Evolutionary conservation across 768 basidiomycete genomes (phyloP), one percentile per base, ranked within the genome.

Genomic region (Clitopilus hobsonii): DNA sequence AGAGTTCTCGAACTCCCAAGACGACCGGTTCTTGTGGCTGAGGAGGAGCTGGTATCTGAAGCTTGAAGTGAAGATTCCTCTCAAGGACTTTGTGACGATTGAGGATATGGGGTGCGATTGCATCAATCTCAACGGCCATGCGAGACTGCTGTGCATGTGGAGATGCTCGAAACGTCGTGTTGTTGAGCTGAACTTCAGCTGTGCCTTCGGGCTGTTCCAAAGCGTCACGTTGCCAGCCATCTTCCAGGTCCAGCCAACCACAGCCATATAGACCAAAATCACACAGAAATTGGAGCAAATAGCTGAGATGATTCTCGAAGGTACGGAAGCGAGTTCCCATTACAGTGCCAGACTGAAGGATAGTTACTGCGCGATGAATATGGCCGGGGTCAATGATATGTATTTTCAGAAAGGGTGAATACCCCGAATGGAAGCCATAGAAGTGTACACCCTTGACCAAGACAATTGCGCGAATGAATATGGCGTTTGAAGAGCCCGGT

Each of bases 241-340:
- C 76, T 41, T 75, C 77, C 2, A 96, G 70, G 55, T 96, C 85
- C 45, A 98, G 75, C 82, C 87, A 91, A 1, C 91, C 94, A 68
- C 95, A 98, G 2, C 96, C 96, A 62, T 94, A 96, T 23, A 98
- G 77, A 55, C 92, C 93, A 65, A 91, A 94, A 71, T 99, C 96
- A 68, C 87, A 88, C 81, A 98, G 79, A 72, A 98, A 97, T 71
- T 98, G 95, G 29, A 98, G 77, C 23, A 84, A 71, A 68, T 84
- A 97, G 64, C 85, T 88, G 65, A 98, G 77, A 72, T 99, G 96
- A 58, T 86, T 90, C 70, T 98, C 97, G 67, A 85, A 97, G 10
- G 91, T 80, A 48, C 79, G 76, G 70, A 91, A 94, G 25, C 82
- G 81, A 23, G 84, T 88, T 26, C 79, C 76, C 84, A 97, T 86